These are phyloP conservation scores for Coriaria nepalensis DNA, from an alignment of 306 rosid species.

Conservation along the genomic window DNA sequence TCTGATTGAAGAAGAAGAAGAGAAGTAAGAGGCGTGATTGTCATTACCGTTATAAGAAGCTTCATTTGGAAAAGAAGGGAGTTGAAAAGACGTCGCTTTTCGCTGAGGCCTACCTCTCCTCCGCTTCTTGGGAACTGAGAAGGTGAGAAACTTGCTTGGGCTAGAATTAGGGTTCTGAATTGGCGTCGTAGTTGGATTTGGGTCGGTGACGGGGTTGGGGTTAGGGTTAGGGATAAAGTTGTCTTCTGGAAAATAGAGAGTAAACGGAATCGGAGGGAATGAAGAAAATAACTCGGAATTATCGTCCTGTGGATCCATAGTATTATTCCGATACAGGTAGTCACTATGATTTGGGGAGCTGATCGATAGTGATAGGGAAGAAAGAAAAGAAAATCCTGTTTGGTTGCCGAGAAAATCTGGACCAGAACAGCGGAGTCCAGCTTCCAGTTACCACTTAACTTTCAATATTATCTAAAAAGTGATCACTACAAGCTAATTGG, in stretches of 20 bases:
- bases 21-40: slow-evolving; percentile 21
- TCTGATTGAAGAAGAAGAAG: slow-evolving; percentile 18
- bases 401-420: too few species aligned
- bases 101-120: slow-evolving; percentile 82
- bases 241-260: slow-evolving; percentile 27
- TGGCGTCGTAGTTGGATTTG: slow-evolving; percentile 8
- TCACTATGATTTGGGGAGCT: too few species aligned
- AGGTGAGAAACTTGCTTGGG: slow-evolving; percentile 33
- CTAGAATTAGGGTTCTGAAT: slow-evolving; percentile 22
- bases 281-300: slow-evolving; percentile 27
- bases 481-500: too few species aligned
- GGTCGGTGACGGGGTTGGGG: slow-evolving; percentile 10
- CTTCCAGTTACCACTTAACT: neutral
- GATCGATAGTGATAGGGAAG: too few species aligned
- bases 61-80: slow-evolving; percentile 23
- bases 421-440: too few species aligned
- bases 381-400: neutral
- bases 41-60: slow-evolving; percentile 19
- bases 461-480: too few species aligned
- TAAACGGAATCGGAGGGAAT: slow-evolving; percentile 39
- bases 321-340: too few species aligned
- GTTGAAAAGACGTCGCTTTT: slow-evolving; percentile 38
- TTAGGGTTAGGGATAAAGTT: slow-evolving; percentile 26
- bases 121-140: slow-evolving; percentile 76
- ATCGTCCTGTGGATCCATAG: slow-evolving; percentile 30